Percentiles rank a stretch among this genome's conserved stretches.
phyloP scores from a whole-genome alignment of 2,329 filamentous ascomycete genomes.

The Diplodia seriata region DNA sequence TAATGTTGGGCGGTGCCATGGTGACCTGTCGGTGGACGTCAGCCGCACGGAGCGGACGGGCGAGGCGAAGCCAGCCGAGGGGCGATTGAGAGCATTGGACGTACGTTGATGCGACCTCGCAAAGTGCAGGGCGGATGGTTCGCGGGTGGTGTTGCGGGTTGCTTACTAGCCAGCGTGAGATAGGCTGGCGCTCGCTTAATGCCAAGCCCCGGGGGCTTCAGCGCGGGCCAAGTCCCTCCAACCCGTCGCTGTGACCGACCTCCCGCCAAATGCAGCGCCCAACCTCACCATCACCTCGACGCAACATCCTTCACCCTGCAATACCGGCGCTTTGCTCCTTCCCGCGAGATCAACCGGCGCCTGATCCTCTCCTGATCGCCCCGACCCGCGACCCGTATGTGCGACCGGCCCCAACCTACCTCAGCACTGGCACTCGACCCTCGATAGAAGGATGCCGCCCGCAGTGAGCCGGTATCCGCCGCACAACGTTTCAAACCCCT shows the following conservation, averaged over 20 bases:
- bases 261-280: slow-evolving; percentile 25
- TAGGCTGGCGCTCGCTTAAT: slow-evolving; percentile 5
- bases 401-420: slow-evolving; percentile 21
- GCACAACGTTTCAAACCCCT: slow-evolving; percentile 65
- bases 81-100: slow-evolving; percentile 4
- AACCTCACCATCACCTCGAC: slow-evolving; percentile 14
- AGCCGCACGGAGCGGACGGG: not conserved
- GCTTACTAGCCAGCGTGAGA: slow-evolving; percentile 17
- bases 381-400: slow-evolving; percentile 28
- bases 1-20: slow-evolving; percentile 74
- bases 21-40: slow-evolving; percentile 38
- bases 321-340: not conserved
- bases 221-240: slow-evolving; percentile 5
- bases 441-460: slow-evolving; percentile 59
- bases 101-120: slow-evolving; percentile 25
- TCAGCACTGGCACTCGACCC: slow-evolving; percentile 29
- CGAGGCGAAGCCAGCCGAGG: not conserved
- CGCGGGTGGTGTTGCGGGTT: slow-evolving; percentile 13
- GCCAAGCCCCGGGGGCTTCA: slow-evolving; percentile 2
- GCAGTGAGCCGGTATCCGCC: slow-evolving; percentile 65
- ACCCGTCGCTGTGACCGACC: slow-evolving; percentile 15
- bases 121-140: slow-evolving; percentile 16
- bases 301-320: not conserved
- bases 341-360: slow-evolving; percentile 16
- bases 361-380: slow-evolving; percentile 24